phyloP scores from a whole-genome alignment of 169 alveolate genomes.

The Eimeria nieschulzi region DNA sequence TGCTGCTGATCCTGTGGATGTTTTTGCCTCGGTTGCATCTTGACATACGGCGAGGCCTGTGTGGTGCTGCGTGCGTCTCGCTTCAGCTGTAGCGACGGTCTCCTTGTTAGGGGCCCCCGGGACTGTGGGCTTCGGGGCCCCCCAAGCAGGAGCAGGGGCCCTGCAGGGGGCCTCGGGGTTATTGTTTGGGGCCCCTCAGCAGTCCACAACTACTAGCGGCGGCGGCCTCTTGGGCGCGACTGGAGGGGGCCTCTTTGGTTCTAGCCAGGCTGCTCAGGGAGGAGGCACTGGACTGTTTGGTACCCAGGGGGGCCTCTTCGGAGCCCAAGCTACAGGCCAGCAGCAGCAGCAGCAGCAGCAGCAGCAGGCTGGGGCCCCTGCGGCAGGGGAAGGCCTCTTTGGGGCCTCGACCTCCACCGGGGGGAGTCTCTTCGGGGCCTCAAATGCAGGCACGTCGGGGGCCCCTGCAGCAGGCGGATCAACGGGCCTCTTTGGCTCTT shows the following conservation, averaged over 20 bases:
- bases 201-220: background rate
- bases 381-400: constrained; percentile 32
- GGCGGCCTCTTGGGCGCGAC: background rate
- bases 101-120: constrained; percentile 6
- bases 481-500: constrained; percentile 52
- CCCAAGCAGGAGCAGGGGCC: constrained; percentile 20
- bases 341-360: constrained; percentile 64
- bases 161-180: constrained; percentile 2
- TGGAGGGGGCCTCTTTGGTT: constrained; percentile 48
- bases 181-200: constrained; percentile 23
- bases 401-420: constrained; percentile 10
- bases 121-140: constrained; percentile 13
- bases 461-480: constrained; percentile 2
- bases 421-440: constrained; percentile 35
- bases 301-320: constrained; percentile 17
- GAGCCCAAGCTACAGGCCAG: constrained; percentile 21
- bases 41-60: background rate
- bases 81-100: constrained; percentile 2
- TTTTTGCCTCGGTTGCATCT: background rate
- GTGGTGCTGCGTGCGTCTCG: background rate
- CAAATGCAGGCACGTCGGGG: background rate
- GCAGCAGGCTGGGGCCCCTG: constrained; percentile 41
- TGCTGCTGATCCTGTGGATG: constrained; percentile 16
- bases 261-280: constrained; percentile 33
- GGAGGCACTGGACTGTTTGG: constrained; percentile 42